Evolutionary conservation across 2,329 filamentous ascomycete species (phyloP).

Genomic region (Didymella lethalis): DNA sequence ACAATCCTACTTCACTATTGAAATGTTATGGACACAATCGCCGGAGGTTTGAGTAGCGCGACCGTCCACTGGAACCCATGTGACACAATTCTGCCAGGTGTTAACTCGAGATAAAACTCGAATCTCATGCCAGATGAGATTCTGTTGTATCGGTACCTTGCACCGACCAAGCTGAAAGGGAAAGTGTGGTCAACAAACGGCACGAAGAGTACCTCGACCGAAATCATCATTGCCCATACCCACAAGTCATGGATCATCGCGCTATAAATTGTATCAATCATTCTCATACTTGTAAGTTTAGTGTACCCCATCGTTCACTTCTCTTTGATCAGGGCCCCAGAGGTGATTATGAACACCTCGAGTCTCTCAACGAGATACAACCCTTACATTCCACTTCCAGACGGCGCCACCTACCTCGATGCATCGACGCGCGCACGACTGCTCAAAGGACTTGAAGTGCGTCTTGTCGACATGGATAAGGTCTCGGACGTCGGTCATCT

Average conservation of each 20-base stretch:
- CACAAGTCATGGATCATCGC: neutral
- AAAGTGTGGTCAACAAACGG: neutral
- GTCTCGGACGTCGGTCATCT: neutral
- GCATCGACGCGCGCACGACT: conserved; percentile 4
- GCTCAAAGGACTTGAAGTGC: neutral
- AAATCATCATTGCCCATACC: neutral
- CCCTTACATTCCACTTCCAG: neutral
- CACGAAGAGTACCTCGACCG: neutral
- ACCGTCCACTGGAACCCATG: neutral
- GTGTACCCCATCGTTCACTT: conserved; percentile 2
- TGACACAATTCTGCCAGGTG: neutral
- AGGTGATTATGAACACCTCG: conserved; percentile 20
- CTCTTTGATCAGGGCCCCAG: conserved; percentile 7
- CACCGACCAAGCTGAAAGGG: neutral
- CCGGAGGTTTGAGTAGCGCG: neutral
- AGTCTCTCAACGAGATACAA: conserved; percentile 17
- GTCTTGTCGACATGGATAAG: neutral
- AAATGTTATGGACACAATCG: neutral
- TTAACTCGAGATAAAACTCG: neutral
- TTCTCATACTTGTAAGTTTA: conserved; percentile 4
- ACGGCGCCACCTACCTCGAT: conserved; percentile 2
- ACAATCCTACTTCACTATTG: neutral
- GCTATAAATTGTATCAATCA: neutral
- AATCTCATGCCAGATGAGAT: neutral
- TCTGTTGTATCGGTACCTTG: neutral